Evolutionary conservation across 2,329 filamentous ascomycete species (phyloP), one percentile per base, ranked within the genome.

Genomic region (Mycocentrospora acerina): DNA sequence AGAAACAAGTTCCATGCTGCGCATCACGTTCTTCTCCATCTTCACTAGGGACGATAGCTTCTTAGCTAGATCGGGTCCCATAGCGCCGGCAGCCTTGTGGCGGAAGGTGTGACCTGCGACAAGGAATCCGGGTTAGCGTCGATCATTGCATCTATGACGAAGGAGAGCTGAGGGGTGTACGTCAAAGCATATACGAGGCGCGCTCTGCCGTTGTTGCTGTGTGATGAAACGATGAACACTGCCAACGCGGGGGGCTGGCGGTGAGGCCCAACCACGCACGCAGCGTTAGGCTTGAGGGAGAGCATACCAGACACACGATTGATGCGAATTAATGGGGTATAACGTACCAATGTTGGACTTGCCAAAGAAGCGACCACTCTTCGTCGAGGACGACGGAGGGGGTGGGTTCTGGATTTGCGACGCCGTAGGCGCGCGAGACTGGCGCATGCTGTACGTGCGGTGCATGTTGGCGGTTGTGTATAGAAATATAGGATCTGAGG

Each of bases 11-110:
- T 98, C 93, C 79, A 97, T 84, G 68, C 90, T 96, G 70, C 93
- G 89, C 93, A 98, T 98, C 40, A 96, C 88, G 67, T 98, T 97
- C 83, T 98, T 98, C 76, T 98, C 93, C 93, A 98, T 98, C 82
- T 98, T 98, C 50, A 98, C 93, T 36, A 98, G 81, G 75, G 95
- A 88, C 27, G 90, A 89, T 48, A 98, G 84, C 80, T 98, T 98
- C 81, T 95, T 96, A 42, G 93, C 86, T 42, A 98, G 83, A 62
- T 98, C 93, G 41, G 90, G 82, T 24, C 82, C 82, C 60, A 89
- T 90, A 57, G 86, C 84, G 54, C 86, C 87, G 49, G 86, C 85
- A 29, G 84, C 79, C 63, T 85, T 85, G 64, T 82, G 80, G 58
- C 87, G 81, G 66, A 90, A 81, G 28, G 77, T 80, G 76, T 87